Conservation (phyloP, 2,329 filamentous ascomycete genomes). For the Leptographium flavum region DNA sequence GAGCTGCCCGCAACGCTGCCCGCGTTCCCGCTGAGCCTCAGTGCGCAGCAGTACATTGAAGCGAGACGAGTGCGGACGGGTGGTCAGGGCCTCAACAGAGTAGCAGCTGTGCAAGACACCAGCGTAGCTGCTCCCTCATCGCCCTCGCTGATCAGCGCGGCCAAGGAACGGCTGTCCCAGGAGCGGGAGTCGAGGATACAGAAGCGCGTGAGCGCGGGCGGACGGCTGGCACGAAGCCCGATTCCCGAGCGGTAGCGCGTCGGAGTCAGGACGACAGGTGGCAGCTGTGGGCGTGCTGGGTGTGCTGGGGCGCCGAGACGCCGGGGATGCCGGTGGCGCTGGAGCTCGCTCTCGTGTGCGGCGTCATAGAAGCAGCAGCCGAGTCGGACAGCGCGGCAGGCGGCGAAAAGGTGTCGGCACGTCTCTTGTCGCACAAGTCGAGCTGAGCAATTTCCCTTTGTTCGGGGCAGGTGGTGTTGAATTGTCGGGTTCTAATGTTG, state of each 20-base stretch:
- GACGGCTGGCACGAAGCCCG: conserved; percentile 51
- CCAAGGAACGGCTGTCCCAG: conserved; percentile 33
- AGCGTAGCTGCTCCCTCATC: conserved; percentile 17
- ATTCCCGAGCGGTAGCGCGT: conserved; percentile 44
- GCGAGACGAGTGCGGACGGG: conserved; percentile 45
- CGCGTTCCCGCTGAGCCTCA: conserved; percentile 68
- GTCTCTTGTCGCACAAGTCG: background rate
- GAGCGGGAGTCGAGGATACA: conserved; percentile 58
- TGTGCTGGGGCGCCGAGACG: background rate
- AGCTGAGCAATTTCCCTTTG: background rate
- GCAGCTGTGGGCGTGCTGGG: background rate
- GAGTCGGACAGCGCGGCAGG: background rate
- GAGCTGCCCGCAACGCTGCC: conserved; percentile 65
- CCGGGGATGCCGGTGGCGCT: background rate
- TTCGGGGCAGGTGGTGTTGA: background rate
- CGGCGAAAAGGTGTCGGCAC: background rate
- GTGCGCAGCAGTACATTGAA: conserved; percentile 73
- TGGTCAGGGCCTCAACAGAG: background rate
- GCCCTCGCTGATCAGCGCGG: conserved; percentile 31
- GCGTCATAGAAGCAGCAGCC: background rate
- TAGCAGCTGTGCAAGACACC: background rate
- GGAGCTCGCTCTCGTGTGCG: background rate
- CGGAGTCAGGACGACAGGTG: background rate
- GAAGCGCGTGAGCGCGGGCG: conserved; percentile 67
- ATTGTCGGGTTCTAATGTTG: conserved; percentile 1